phyloP scores from a whole-genome alignment of 148 eudicot species.

The Rhododendron henanense region DNA sequence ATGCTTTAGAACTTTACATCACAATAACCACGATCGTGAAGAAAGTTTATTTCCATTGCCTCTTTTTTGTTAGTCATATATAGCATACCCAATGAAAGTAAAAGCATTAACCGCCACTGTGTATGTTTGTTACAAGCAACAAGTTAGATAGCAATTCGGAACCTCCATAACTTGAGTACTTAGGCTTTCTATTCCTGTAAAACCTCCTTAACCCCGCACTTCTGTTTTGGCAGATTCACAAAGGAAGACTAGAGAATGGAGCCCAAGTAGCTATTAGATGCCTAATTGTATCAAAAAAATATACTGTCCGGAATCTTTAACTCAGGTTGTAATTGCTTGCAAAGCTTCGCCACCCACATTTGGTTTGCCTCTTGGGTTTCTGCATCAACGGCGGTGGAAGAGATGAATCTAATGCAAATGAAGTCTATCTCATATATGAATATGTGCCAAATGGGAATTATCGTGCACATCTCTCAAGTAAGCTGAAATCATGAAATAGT shows the following conservation, averaged over 20 bases:
- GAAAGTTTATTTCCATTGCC: neutral
- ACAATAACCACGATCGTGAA: neutral
- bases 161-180: neutral
- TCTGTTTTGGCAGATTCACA: slow-evolving; percentile 39
- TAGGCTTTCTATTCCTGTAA: neutral
- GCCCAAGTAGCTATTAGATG: slow-evolving; percentile 57
- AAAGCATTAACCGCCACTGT: neutral
- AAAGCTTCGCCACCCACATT: slow-evolving; percentile 59
- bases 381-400: slow-evolving; percentile 33
- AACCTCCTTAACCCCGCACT: neutral
- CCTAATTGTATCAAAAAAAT: slow-evolving; percentile 43
- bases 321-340: slow-evolving; percentile 66
- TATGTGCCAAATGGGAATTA: slow-evolving; percentile 53
- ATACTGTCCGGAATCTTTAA: slow-evolving; percentile 52
- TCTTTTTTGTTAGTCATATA: neutral
- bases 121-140: neutral
- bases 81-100: neutral
- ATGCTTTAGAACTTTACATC: neutral
- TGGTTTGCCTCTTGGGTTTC: slow-evolving; percentile 67
- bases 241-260: slow-evolving; percentile 61
- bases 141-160: neutral
- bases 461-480: slow-evolving; percentile 49
- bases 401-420: slow-evolving; percentile 31
- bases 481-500: slow-evolving; percentile 10
- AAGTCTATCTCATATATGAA: slow-evolving; percentile 63